These are phyloP conservation scores for Stropharia rugosoannulata DNA, from an alignment of 768 basidiomycete species.

Conservation along the genomic window DNA sequence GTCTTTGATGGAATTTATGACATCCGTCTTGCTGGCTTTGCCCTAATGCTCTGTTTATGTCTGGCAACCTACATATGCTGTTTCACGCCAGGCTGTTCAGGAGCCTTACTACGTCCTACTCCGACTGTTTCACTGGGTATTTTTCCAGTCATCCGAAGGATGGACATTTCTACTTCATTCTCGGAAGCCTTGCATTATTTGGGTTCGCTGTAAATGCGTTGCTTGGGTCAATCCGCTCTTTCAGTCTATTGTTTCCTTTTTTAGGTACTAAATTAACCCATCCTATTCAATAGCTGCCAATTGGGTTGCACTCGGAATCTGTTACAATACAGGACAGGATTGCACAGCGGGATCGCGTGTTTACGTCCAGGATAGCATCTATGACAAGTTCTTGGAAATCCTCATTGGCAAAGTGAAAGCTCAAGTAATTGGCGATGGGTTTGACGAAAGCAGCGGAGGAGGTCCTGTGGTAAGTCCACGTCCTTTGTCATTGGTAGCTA, in stretches of 20 bases:
- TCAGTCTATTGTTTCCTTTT: slow-evolving; percentile 1
- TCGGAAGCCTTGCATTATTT: not conserved
- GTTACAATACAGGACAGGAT: slow-evolving; percentile 90
- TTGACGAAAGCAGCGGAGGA: slow-evolving; percentile 69
- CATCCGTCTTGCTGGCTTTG: too few species aligned
- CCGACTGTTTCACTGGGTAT: too few species aligned
- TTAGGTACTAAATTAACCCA: not conserved
- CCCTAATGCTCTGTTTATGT: too few species aligned
- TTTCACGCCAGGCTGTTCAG: too few species aligned
- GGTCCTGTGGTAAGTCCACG: slow-evolving; percentile 73
- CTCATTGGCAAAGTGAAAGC: slow-evolving; percentile 67
- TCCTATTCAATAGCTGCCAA: slow-evolving; percentile 55
- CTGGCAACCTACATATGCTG: too few species aligned
- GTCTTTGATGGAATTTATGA: too few species aligned
- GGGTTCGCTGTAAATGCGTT: not conserved
- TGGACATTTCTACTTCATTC: not conserved
- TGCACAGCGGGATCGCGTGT: slow-evolving; percentile 91
- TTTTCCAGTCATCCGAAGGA: too few species aligned
- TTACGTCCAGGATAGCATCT: slow-evolving; percentile 84
- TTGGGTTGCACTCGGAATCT: slow-evolving; percentile 85
- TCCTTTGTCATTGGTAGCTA: not conserved
- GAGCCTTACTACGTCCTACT: too few species aligned
- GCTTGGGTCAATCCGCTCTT: not conserved
- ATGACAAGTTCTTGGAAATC: slow-evolving; percentile 77
- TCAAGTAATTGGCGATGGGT: slow-evolving; percentile 77